Base-by-base conservation (phyloP, 148 eudicot genomes). In the Silene conica region DNA sequence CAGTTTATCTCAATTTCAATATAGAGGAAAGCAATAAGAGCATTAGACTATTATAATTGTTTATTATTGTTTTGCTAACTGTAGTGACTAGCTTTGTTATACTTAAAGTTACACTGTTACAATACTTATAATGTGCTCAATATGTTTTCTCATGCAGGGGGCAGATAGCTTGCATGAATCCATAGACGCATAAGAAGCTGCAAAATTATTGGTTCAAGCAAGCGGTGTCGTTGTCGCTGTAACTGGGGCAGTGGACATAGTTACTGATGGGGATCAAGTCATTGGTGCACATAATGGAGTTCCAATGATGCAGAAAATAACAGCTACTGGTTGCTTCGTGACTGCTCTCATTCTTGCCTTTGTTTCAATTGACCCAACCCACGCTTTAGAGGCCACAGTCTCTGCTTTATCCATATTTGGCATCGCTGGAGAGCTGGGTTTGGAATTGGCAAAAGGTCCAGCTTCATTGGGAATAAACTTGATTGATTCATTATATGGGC, bases 281-380 rank as follows among this genome's bases (percentile, higher is more conserved):
- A 76, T 80, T 71, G 83, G 89, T 66, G 92, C 82, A 56, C 82
- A 78, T 73, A 92, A 90, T 54, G 98, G 96, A 63, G 90, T 92
- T 9, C 83, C 90, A 9, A 82, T 92, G 96, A 43, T 95, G 89
- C 96, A 92, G 71, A 86, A 78, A 77, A 90, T 92, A 56, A 90
- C 93, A 25, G 96, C 96, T 12, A 92, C 93, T 2, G 96, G 97
- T 41, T 92, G 97, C 60, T 86, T 97, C 18, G 97, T 88, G 66
- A 90, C 97, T 31, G 96, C 93, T 13, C 89, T 89, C 28, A 88
- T 92, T 68, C 82, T 96, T 55, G 93, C 97, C 78, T 95, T 92
- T 76, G 85, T 91, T 67, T 91, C 93, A 78, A 74, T 87, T 62
- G 88, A 89, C 63, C 88, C 92, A 38, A 61, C 69, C 52, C 82